These are phyloP conservation scores for Raphanus sativus DNA, from an alignment of 345 rosid species.

Conservation along the genomic window DNA sequence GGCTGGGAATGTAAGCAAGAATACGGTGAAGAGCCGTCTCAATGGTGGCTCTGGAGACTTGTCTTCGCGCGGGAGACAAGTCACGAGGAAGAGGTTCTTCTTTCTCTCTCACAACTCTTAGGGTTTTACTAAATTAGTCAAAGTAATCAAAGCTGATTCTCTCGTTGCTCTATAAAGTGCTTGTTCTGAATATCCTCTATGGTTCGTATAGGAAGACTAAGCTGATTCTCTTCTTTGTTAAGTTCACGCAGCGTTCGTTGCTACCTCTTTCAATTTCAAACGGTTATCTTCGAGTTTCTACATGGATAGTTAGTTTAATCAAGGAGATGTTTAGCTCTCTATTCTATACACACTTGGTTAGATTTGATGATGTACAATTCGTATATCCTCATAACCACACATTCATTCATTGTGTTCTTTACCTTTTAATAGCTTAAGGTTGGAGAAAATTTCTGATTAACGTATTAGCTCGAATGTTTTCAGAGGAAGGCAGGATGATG, in stretches of 20 bases:
- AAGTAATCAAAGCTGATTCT: background rate
- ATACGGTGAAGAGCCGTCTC: conserved; percentile 65
- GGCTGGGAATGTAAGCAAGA: conserved; percentile 39
- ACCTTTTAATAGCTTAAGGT: background rate
- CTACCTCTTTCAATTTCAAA: background rate
- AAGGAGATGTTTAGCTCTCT: background rate
- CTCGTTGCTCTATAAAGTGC: background rate
- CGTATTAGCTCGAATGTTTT: conserved; percentile 17
- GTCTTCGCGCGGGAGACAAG: conserved; percentile 46
- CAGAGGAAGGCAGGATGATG: conserved; percentile 82
- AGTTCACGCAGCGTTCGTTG: background rate
- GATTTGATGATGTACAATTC: background rate
- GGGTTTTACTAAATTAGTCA: background rate
- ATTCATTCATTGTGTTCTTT: background rate
- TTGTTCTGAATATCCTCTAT: background rate
- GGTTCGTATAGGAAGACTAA: background rate
- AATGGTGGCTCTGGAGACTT: conserved; percentile 51
- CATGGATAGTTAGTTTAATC: background rate
- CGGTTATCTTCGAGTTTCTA: background rate
- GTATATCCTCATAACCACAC: background rate
- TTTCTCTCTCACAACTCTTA: background rate
- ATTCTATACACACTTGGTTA: background rate
- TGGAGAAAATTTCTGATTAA: background rate
- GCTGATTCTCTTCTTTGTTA: background rate
- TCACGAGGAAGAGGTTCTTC: conserved; percentile 68